Conservation (phyloP, 192 early-diverging fungal genomes). For the Rhizophagus sp. region DNA sequence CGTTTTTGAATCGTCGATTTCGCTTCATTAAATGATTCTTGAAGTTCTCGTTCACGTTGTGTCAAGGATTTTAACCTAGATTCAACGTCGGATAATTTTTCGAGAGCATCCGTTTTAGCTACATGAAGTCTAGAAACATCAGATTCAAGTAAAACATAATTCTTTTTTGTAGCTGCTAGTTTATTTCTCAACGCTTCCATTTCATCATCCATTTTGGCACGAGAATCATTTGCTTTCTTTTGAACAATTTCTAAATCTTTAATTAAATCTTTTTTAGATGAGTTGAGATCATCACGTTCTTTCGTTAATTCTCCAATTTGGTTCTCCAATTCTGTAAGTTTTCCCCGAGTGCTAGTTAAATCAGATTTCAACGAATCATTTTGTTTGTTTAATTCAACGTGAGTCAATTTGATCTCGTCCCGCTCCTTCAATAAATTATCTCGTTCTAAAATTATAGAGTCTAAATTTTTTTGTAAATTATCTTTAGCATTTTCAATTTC, state of each 20-base stretch:
- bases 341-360: not conserved
- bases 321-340: not conserved
- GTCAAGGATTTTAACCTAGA: constrained; percentile 34
- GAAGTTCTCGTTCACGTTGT: constrained; percentile 43
- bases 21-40: constrained; percentile 49
- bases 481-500: constrained; percentile 6
- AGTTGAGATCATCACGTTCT: constrained; percentile 32
- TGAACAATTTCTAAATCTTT: constrained; percentile 29
- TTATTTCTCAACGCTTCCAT: constrained; percentile 18
- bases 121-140: constrained; percentile 35
- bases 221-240: constrained; percentile 27
- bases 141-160: constrained; percentile 35
- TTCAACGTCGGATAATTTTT: constrained; percentile 44
- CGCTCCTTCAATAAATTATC: not conserved
- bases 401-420: not conserved
- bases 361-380: not conserved
- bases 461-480: constrained; percentile 21
- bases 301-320: constrained; percentile 23
- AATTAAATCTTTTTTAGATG: constrained; percentile 22
- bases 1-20: constrained; percentile 51
- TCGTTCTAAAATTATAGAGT: constrained; percentile 7
- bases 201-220: constrained; percentile 20
- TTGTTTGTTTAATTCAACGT: not conserved
- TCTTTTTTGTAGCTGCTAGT: constrained; percentile 35
- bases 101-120: constrained; percentile 43